A percentile compares a stretch with the other conserved stretches of the same genome.
Conservation (phyloP, 2,329 filamentous ascomycete genomes). For the Pseudogymnoascus sp. region DNA sequence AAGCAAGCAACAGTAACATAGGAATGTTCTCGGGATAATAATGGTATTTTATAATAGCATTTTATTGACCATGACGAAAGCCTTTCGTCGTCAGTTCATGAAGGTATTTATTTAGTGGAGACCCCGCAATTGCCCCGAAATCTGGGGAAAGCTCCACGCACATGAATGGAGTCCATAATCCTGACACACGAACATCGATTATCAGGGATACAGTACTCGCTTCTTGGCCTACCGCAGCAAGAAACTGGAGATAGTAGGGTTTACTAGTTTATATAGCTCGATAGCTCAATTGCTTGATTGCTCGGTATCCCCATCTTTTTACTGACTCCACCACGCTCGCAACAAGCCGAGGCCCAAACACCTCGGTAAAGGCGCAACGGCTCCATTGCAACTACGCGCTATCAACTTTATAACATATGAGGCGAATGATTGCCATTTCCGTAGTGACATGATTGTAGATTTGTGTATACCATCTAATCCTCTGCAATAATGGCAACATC, state of each 20-base stretch:
- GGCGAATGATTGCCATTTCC: not conserved
- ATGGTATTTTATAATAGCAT: not conserved
- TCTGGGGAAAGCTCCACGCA: slow-evolving; percentile 7
- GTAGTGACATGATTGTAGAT: not conserved
- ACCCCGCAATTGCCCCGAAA: slow-evolving; percentile 4
- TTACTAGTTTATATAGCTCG: slow-evolving; percentile 5
- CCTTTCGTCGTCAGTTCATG: not conserved
- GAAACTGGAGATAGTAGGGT: not conserved
- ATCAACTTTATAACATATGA: slow-evolving; percentile 7
- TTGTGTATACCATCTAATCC: not conserved
- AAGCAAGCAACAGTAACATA: not conserved
- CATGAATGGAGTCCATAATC: not conserved
- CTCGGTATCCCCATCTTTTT: not conserved
- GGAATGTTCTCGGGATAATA: not conserved
- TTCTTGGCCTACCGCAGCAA: not conserved
- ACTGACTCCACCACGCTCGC: not conserved
- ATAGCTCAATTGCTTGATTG: slow-evolving; percentile 2
- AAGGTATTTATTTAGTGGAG: not conserved
- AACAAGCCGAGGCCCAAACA: slow-evolving; percentile 1
- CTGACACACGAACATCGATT: not conserved
- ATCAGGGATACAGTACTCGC: not conserved
- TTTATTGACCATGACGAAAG: not conserved
- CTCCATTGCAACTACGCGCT: not conserved
- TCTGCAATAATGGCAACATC: not conserved
- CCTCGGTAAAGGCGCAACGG: not conserved